phyloP scores from a whole-genome alignment of 352 stramenopile species.

The Thraustotheca clavata region DNA sequence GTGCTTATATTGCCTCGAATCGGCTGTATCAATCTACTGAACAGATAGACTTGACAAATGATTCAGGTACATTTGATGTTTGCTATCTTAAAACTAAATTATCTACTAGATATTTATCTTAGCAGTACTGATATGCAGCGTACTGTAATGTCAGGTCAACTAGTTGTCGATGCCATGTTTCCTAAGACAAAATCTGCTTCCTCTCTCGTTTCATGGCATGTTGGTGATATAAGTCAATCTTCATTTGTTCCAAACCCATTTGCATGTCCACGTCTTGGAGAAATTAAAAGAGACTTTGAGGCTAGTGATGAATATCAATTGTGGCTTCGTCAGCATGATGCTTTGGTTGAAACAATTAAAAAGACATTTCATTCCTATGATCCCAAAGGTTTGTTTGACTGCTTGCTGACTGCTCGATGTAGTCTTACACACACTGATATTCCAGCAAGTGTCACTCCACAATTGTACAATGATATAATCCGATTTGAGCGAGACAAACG shows the following conservation, averaged over 20 bases:
- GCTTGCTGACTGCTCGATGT: slow-evolving; percentile 9
- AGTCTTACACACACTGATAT: neutral
- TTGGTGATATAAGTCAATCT: slow-evolving; percentile 9
- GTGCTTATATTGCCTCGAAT: slow-evolving; percentile 2
- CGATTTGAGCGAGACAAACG: slow-evolving; percentile 12
- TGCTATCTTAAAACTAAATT: neutral
- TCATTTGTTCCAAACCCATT: slow-evolving; percentile 1
- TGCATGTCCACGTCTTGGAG: neutral
- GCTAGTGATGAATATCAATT: neutral
- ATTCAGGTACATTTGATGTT: neutral
- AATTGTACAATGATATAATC: slow-evolving; percentile 5
- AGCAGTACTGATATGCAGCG: slow-evolving; percentile 16
- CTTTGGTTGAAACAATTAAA: neutral
- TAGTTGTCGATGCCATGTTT: slow-evolving; percentile 18
- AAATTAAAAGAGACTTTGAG: slow-evolving; percentile 2
- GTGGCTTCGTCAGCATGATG: neutral
- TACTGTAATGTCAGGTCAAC: slow-evolving; percentile 14
- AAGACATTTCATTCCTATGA: slow-evolving; percentile 11
- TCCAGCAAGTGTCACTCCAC: neutral
- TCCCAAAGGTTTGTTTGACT: neutral
- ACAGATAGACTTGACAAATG: neutral
- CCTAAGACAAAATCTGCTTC: neutral
- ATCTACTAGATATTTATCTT: slow-evolving; percentile 5
- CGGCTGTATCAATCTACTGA: neutral
- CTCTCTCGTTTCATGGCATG: slow-evolving; percentile 4